Evolutionary conservation across 345 rosid species (phyloP).

Genomic region (Eucalyptus pumila): DNA sequence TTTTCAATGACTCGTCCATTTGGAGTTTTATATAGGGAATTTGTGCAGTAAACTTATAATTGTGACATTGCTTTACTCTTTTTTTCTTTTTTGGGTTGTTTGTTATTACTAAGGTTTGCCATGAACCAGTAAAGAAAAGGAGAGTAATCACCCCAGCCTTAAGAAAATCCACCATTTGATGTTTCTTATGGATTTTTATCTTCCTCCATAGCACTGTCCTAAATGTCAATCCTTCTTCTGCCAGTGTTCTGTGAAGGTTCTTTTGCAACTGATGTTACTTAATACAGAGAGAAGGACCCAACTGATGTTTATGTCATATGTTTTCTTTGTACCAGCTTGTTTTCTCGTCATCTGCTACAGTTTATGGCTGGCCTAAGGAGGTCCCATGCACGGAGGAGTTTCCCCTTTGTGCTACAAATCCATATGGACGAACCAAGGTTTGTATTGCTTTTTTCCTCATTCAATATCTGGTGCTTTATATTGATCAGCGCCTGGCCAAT

Average conservation of each 20-base stretch:
- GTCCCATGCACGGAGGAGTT: slow-evolving; percentile 95
- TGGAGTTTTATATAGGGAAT: not conserved
- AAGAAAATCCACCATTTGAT: not conserved
- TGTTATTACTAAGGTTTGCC: not conserved
- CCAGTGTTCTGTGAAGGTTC: not conserved
- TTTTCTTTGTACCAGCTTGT: slow-evolving; percentile 52
- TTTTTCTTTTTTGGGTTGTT: not conserved
- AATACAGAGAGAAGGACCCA: not conserved
- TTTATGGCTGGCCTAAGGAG: slow-evolving; percentile 94
- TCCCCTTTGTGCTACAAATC: slow-evolving; percentile 56
- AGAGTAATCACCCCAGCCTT: not conserved
- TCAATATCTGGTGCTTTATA: not conserved
- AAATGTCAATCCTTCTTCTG: not conserved
- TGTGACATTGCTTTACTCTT: not conserved
- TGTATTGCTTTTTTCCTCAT: not conserved
- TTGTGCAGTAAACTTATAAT: not conserved
- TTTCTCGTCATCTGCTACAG: slow-evolving; percentile 98
- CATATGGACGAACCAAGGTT: slow-evolving; percentile 96
- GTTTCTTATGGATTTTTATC: not conserved
- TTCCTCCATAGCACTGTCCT: not conserved
- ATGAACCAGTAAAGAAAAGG: not conserved
- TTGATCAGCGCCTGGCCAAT: not conserved
- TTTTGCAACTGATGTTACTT: not conserved
- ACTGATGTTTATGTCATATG: not conserved
- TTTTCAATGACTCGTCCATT: not conserved